Evolutionary conservation across 1,139 yeast genomes (phyloP).

Genomic region (Scheffersomyces segobiensis): DNA sequence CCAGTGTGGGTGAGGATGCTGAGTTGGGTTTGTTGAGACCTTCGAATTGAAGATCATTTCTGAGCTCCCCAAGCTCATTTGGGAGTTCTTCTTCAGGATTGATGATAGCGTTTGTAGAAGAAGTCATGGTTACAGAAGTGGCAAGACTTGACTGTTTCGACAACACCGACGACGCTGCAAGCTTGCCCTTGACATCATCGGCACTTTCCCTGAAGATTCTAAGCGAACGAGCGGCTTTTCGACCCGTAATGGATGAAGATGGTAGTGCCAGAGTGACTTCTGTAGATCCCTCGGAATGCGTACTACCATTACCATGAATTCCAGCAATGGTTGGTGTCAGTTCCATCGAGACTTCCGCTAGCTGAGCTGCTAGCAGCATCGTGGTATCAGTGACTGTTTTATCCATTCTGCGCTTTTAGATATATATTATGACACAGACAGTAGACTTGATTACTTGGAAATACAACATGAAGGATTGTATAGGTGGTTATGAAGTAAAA

Average conservation of each 20-base stretch:
- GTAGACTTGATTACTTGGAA: not conserved
- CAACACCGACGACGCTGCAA: not conserved
- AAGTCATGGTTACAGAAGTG: not conserved
- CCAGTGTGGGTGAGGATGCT: not conserved
- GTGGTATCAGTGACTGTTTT: not conserved
- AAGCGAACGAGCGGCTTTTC: conserved; percentile 42
- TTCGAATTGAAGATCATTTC: not conserved
- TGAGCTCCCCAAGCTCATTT: conserved; percentile 4
- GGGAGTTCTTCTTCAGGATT: conserved; percentile 12
- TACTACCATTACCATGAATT: not conserved
- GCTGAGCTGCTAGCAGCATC: not conserved
- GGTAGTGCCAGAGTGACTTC: not conserved
- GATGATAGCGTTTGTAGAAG: not conserved
- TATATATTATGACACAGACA: not conserved
- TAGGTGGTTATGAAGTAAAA: not conserved
- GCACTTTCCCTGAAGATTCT: conserved; percentile 30
- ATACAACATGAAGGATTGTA: not conserved
- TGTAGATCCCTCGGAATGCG: not conserved
- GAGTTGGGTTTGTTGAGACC: not conserved
- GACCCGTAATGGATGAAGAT: conserved; percentile 24
- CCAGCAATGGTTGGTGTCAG: not conserved
- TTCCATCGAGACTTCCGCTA: not conserved
- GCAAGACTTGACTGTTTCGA: not conserved
- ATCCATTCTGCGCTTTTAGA: not conserved
- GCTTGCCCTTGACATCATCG: not conserved